Percentiles rank a stretch among this genome's conserved stretches.
Conservation (phyloP, 176 grass and related monocot species). For the Juncus inflexus region DNA sequence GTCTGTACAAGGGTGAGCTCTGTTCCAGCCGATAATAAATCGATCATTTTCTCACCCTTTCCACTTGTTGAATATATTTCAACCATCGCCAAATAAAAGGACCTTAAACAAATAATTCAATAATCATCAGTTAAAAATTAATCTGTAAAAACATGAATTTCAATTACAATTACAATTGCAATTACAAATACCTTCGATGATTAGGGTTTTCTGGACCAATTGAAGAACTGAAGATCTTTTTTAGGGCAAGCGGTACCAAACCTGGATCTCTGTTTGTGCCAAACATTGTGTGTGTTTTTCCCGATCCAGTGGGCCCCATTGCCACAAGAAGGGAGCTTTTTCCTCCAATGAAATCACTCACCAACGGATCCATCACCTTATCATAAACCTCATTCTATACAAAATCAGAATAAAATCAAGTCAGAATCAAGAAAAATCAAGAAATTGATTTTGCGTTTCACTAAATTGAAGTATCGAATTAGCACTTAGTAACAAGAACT, state of each 20-base stretch:
- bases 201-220: constrained; percentile 22
- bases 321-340: constrained; percentile 66
- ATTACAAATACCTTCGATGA: constrained; percentile 24
- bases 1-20: constrained; percentile 65
- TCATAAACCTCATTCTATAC: constrained; percentile 56
- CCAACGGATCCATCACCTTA: constrained; percentile 62
- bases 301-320: constrained; percentile 77
- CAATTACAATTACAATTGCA: no score
- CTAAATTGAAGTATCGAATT: not conserved
- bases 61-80: constrained; percentile 75
- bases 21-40: constrained; percentile 50
- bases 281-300: constrained; percentile 87
- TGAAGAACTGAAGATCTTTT: constrained; percentile 35
- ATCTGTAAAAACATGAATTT: constrained; percentile 5
- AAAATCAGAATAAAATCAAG: constrained; percentile 9
- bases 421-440: not conserved
- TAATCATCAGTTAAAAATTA: not conserved
- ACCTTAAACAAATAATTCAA: constrained; percentile 30
- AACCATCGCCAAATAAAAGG: constrained; percentile 70
- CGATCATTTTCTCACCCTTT: constrained; percentile 74
- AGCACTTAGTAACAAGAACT: constrained; percentile 1
- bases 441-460: not conserved
- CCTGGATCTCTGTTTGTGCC: constrained; percentile 59
- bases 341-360: constrained; percentile 67
- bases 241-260: constrained; percentile 52